Evolutionary conservation across 129 eudicot species (phyloP).

Genomic region (Sambucus nigra): DNA sequence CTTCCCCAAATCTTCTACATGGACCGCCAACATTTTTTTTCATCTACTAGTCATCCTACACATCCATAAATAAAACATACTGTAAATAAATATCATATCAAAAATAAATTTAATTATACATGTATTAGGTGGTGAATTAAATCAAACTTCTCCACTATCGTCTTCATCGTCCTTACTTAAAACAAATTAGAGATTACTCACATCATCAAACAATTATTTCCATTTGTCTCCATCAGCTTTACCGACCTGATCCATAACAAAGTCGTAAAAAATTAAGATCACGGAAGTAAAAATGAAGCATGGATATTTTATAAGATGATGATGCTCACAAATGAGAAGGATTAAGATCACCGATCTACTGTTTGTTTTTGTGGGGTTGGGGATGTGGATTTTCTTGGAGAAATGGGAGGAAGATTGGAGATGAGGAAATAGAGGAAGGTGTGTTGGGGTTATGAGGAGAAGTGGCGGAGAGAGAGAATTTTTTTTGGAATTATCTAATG

Average conservation of each 20-base stretch:
- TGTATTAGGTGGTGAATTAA: background rate
- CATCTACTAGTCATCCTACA: constrained; percentile 34
- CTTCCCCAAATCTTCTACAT: constrained; percentile 55
- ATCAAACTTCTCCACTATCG: constrained; percentile 45
- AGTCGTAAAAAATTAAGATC: background rate
- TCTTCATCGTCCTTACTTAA: constrained; percentile 39
- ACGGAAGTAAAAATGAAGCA: background rate
- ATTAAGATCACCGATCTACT: constrained; percentile 70
- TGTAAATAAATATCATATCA: constrained; percentile 9
- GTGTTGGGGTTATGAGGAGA: constrained; percentile 18
- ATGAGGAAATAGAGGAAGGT: no score
- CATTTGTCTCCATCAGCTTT: constrained; percentile 85
- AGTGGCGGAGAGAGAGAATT: constrained; percentile 16
- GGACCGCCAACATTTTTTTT: background rate
- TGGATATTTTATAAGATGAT: background rate
- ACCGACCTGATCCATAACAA: constrained; percentile 39
- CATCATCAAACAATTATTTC: constrained; percentile 57
- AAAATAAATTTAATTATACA: background rate
- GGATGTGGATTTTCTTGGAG: constrained; percentile 14
- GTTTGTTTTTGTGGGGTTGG: constrained; percentile 19
- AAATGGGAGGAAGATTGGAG: no score
- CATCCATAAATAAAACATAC: background rate
- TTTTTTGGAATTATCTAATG: no score
- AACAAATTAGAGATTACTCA: no score
- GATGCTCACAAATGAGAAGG: constrained; percentile 41